Evolutionary conservation across 202 grass and related monocot species (phyloP), one percentile per base, ranked within the genome.

Genomic region (Zizania palustris): DNA sequence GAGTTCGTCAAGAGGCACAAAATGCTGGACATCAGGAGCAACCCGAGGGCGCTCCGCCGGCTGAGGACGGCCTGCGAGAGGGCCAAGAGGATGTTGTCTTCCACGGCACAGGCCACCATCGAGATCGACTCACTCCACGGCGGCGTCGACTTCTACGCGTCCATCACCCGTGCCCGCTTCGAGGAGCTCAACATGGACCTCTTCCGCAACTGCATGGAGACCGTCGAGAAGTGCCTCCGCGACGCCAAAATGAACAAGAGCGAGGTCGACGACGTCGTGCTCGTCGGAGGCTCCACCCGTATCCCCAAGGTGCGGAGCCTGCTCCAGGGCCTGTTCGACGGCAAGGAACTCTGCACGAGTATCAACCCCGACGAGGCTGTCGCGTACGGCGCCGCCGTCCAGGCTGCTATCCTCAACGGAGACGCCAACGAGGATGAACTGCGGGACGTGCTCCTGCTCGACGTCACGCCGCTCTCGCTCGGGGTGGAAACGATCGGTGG

Each of bases 121-220:
- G 90, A 90, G 51, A 83, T 93, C 5, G 87, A 88, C 40, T 88
- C 87, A 0, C 63, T 93, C 5, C 81, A 85, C 0, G 78, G 73
- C 0, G 84, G 87, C 20, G 77, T 90, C 9, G 87, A 93, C 69
- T 93, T 93, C 78, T 70, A 77, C 56, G 69, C 63, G 0, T 40
- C 82, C 44, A 70, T 90, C 68, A 85, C 64, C 0, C 81, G 90
- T 4, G 60, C 81, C 19, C 60, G 46, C 10, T 90, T 90, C 0
- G 87, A 93, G 70, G 87, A 90, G 65, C 70, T 93, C 60, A 85
- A 90, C 65, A 90, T 83, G 46, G 82, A 85, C 19, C 61, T 90
- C 8, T 90, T 93, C 74, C 51, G 71, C 20, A 80, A 73, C 20
- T 93, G 84, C 62, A 83, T 90, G 67, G 82, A 88, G 20, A 65